Evolutionary conservation across 495 filamentous ascomycete species (phyloP).

Genomic region (Penicillium chermesinum): DNA sequence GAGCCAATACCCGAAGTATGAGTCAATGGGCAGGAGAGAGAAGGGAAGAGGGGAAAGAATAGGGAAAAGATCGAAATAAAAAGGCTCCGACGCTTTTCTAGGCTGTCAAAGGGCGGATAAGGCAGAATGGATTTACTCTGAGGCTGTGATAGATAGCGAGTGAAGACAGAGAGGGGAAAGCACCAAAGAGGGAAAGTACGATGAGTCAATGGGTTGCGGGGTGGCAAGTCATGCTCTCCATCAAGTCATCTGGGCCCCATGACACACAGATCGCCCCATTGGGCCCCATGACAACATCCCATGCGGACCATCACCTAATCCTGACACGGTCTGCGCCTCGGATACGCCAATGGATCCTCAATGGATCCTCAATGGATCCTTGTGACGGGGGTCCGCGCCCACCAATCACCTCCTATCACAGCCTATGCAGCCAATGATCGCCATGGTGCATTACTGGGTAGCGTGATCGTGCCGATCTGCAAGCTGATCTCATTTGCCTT

Average conservation of each 20-base stretch:
- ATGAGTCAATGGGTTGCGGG: slow-evolving; percentile 16
- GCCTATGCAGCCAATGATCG: background rate
- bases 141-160: background rate
- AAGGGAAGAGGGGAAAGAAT: background rate
- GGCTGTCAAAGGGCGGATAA: background rate
- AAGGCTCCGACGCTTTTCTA: background rate
- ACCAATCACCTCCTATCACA: background rate
- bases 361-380: background rate
- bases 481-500: slow-evolving; percentile 6
- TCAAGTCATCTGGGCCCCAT: slow-evolving; percentile 5
- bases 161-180: background rate
- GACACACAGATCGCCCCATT: slow-evolving; percentile 8
- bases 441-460: background rate
- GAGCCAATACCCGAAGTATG: slow-evolving; percentile 11
- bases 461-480: slow-evolving; percentile 7
- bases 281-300: slow-evolving; percentile 24
- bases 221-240: slow-evolving; percentile 6
- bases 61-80: background rate
- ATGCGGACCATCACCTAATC: slow-evolving; percentile 18
- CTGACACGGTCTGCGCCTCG: too few relatives aligned
- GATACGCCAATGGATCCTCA: background rate
- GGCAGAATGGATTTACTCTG: background rate
- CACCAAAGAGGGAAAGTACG: background rate
- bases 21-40: slow-evolving; percentile 8
- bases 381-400: too few relatives aligned